phyloP scores from a whole-genome alignment of 2,329 filamentous ascomycete species.

The Cladosporium oxysporum region DNA sequence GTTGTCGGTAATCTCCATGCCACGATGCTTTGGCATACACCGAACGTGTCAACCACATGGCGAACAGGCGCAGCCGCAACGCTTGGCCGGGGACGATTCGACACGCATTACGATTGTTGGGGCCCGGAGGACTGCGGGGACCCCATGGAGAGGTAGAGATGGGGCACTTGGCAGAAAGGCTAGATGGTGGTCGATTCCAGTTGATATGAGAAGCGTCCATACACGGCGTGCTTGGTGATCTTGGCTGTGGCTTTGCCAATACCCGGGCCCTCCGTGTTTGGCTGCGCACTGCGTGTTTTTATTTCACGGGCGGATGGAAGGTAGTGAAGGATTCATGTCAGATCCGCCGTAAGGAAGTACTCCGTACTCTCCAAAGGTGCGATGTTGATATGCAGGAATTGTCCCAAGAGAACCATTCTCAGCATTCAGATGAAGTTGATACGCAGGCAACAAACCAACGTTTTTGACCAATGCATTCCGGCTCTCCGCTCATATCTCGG shows the following conservation, averaged over 20 bases:
- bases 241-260: conserved; percentile 7
- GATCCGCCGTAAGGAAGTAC: background rate
- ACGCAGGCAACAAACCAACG: background rate
- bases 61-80: background rate
- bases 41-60: conserved; percentile 5
- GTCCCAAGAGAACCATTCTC: background rate
- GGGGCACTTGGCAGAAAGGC: background rate
- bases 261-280: background rate
- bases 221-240: background rate
- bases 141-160: background rate
- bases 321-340: background rate
- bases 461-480: background rate
- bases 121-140: background rate
- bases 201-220: background rate
- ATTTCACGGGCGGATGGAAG: background rate
- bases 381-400: too few species aligned
- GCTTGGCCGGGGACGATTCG: background rate
- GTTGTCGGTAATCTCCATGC: background rate
- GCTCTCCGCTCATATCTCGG: background rate
- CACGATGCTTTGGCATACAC: background rate
- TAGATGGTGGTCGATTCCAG: background rate
- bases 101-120: background rate
- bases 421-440: background rate
- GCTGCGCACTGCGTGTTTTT: background rate
- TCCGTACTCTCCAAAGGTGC: background rate